Evolutionary conservation across 2,329 filamentous ascomycete genomes (phyloP), one percentile per base, ranked within the genome.

Genomic region (Magnaporthiopsis poae): DNA sequence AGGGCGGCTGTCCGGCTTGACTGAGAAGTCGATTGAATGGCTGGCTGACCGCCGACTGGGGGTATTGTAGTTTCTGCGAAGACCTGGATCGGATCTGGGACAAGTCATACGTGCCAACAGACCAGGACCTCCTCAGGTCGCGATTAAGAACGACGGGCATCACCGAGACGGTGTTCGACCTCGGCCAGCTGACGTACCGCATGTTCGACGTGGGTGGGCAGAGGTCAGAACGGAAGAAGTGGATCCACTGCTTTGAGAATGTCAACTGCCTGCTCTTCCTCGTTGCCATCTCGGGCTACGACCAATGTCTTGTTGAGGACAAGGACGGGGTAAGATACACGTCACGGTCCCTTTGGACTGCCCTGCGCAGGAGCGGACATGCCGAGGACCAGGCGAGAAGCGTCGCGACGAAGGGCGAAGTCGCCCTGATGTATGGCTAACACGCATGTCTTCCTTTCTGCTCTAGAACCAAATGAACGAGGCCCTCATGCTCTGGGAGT

Each of bases 121-220:
- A 98, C 76, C 94, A 98, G 79, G 94, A 98, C 79, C 90, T 98
- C 72, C 84, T 98, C 65, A 91, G 94, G 71, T 95, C 93, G 65
- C 86, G 94, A 76, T 79, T 98, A 77, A 86, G 92, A 73, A 98
- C 94, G 25, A 98, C 95, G 2, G 94, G 94, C 72, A 98, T 98
- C 72, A 97, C 91, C 64, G 94, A 98, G 78, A 96, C 93, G 2
- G 86, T 94, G 69, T 98, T 98, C 77, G 92, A 96, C 76, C 84
- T 96, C 18, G 92, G 92, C 68, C 89, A 94, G 74, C 85, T 97
- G 72, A 96, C 92, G 70, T 97, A 97, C 79, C 90, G 92, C 73
- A 97, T 98, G 92, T 96, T 96, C 77, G 92, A 96, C 74, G 92
- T 96, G 62, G 92, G 92, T 75, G 92, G 92, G 67, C 92, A 96